These are phyloP conservation scores for Camellia lanceoleosa DNA, from an alignment of 148 eudicot species.

Conservation along the genomic window DNA sequence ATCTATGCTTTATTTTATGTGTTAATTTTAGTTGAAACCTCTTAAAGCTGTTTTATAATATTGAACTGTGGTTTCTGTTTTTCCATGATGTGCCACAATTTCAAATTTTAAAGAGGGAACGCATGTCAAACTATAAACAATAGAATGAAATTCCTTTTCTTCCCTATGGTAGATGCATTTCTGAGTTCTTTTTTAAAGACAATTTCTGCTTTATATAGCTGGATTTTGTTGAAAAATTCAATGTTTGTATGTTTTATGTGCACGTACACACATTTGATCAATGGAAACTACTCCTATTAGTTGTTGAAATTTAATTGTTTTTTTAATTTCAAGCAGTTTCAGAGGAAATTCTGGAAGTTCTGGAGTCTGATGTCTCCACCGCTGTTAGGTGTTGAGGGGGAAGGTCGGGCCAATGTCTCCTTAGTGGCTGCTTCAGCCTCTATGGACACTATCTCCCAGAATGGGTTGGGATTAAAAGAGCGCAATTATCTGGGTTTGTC, in stretches of 20 bases:
- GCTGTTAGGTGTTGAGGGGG: conserved; percentile 62
- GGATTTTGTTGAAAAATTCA: background rate
- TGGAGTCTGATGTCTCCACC: conserved; percentile 71
- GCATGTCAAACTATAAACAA: background rate
- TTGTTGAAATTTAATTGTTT: background rate
- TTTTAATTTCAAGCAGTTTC: conserved; percentile 18
- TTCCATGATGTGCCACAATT: background rate
- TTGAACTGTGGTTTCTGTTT: too few relatives aligned
- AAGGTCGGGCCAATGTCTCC: conserved; percentile 50
- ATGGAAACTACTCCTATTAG: background rate
- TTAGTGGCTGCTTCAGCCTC: conserved; percentile 43
- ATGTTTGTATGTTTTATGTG: too few relatives aligned
- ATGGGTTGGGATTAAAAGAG: conserved; percentile 48
- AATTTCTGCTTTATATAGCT: background rate
- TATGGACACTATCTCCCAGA: conserved; percentile 31
- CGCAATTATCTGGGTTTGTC: conserved; percentile 77
- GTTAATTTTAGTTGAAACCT: background rate
- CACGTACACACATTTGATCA: background rate
- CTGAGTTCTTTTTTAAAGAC: background rate
- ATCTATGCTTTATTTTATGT: background rate
- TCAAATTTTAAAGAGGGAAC: background rate
- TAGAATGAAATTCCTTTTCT: background rate
- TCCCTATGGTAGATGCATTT: background rate
- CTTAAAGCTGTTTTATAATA: background rate
- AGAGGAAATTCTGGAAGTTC: conserved; percentile 10